phyloP scores from a whole-genome alignment of 495 filamentous ascomycete species.

The Jackrogersella multiformis region DNA sequence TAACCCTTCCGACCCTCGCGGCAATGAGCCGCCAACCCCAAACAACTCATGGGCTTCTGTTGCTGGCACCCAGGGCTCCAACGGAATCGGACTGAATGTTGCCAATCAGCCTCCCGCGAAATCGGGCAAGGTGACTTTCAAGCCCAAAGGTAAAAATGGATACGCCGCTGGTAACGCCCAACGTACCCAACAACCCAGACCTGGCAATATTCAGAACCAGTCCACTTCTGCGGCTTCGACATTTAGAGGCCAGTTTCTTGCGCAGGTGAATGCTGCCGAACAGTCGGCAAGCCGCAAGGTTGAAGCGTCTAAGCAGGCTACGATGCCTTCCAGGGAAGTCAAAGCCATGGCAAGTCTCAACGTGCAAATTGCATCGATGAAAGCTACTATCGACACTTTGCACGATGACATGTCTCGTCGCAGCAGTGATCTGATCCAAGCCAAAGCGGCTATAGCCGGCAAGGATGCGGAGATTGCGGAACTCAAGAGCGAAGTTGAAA shows the following conservation, averaged over 20 bases:
- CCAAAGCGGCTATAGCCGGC: not conserved
- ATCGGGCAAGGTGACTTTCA: not conserved
- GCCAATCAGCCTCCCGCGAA: not conserved
- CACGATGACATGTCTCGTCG: slow-evolving; percentile 13
- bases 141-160: not conserved
- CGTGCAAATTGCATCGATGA: not conserved
- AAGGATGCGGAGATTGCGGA: slow-evolving; percentile 15
- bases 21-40: not conserved
- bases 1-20: no score
- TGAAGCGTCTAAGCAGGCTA: not conserved
- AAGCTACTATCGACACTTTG: slow-evolving; percentile 3
- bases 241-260: slow-evolving; percentile 2
- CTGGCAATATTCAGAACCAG: no score
- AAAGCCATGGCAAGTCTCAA: not conserved
- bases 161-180: not conserved
- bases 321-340: no score
- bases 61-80: not conserved
- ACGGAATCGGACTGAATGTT: no score
- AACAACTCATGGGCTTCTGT: not conserved
- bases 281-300: no score
- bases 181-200: not conserved
- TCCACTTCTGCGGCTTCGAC: no score
- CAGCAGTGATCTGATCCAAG: slow-evolving; percentile 6
- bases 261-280: not conserved
- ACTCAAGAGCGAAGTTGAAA: not conserved